These are phyloP conservation scores for Melaleuca alternifolia DNA, from an alignment of 345 rosid genomes.

Conservation along the genomic window DNA sequence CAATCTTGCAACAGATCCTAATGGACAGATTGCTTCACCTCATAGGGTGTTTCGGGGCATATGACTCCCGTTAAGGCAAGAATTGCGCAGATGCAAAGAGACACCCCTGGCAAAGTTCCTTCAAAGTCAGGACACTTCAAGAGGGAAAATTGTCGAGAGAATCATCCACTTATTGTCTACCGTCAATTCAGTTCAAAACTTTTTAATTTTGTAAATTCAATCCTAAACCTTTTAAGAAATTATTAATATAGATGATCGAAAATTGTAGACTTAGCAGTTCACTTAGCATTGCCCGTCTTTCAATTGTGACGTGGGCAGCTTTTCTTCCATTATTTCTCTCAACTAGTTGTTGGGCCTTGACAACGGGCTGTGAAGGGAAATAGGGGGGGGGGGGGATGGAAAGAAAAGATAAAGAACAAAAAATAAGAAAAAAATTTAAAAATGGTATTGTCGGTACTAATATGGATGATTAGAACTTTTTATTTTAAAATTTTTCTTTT, in stretches of 20 bases:
- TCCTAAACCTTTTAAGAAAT: not conserved
- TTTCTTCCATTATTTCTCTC: fast-evolving
- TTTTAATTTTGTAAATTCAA: not conserved
- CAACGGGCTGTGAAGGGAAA: not conserved
- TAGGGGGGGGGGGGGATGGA: too few species aligned
- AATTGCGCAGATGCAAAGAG: not conserved
- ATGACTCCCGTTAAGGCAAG: not conserved
- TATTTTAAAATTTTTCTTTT: not conserved
- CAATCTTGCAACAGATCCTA: not conserved
- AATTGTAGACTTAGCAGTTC: fast-evolving
- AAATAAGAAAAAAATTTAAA: not conserved
- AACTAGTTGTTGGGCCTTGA: fast-evolving
- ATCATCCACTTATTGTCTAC: not conserved
- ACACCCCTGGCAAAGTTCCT: not conserved
- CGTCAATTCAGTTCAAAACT: not conserved
- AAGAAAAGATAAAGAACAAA: not conserved
- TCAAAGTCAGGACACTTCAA: not conserved
- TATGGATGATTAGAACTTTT: not conserved
- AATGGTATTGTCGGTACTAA: not conserved
- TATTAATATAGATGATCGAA: not conserved
- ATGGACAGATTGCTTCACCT: not conserved
- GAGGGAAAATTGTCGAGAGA: not conserved
- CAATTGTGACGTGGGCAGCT: fast-evolving
- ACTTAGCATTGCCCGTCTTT: not conserved
- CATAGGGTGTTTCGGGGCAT: not conserved